A percentile compares a stretch with the other conserved stretches of the same genome.
phyloP scores from a whole-genome alignment of 148 eudicot species.

The Rhododendron henanense region DNA sequence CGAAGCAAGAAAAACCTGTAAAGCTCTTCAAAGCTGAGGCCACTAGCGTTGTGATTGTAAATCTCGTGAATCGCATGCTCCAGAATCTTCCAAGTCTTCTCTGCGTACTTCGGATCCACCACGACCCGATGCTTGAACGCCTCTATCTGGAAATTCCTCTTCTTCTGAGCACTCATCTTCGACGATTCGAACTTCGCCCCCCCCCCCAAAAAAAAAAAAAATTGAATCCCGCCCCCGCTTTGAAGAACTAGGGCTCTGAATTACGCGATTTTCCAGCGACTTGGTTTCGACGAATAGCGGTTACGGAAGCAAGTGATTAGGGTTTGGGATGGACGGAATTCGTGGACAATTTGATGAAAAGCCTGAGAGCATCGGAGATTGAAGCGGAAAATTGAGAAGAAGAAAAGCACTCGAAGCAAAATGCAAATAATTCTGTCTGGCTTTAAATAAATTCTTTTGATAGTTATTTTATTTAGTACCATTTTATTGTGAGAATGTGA shows the following conservation, averaged over 20 bases:
- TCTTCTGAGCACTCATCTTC: conserved; percentile 59
- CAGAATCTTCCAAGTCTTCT: conserved; percentile 62
- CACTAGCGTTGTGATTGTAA: conserved; percentile 65
- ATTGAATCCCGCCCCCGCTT: not conserved
- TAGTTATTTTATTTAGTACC: too few species aligned
- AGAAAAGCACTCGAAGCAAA: not conserved
- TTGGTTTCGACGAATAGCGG: not conserved
- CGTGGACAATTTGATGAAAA: not conserved
- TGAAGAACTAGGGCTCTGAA: not conserved
- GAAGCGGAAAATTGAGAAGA: not conserved
- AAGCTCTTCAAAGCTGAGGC: conserved; percentile 71
- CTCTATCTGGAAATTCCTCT: conserved; percentile 61
- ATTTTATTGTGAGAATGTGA: too few species aligned
- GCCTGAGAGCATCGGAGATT: not conserved
- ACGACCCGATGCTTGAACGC: conserved; percentile 69
- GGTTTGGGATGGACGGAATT: conserved; percentile 1
- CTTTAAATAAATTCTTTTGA: too few species aligned
- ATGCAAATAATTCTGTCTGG: not conserved
- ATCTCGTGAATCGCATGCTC: conserved; percentile 76
- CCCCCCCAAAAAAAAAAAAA: too few species aligned
- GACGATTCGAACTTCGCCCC: not conserved
- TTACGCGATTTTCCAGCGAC: not conserved
- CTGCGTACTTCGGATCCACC: conserved; percentile 68
- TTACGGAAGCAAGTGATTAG: not conserved
- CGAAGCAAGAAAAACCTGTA: conserved; percentile 35